Evolutionary conservation across 2,329 filamentous ascomycete species (phyloP), one percentile per base, ranked within the genome.

Genomic region (Aspergillus sp.): DNA sequence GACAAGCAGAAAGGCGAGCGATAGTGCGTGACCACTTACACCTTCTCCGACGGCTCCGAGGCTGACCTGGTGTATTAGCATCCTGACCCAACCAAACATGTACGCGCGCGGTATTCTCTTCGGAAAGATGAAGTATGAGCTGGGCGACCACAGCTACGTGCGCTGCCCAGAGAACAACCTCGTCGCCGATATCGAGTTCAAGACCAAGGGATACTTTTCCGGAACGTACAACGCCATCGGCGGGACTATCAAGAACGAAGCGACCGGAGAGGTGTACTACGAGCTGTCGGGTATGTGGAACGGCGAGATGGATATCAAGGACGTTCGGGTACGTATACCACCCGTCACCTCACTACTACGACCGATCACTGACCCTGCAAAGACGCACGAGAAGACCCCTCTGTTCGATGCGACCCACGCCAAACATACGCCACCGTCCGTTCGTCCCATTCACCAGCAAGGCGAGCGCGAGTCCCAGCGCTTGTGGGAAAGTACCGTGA

Each of bases 101-200:
- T 99, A 99, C 71, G 94, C 93, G 19, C 85, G 94, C 57, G 93
- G 94, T 32, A 97, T 99, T 55, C 79, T 99, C 7, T 97, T 99
- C 66, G 94, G 94, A 45, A 97, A 97, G 73, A 97, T 99, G 94
- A 97, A 97, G 73, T 99, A 97, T 73, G 94, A 99, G 76, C 84
- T 99, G 6, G 94, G 93, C 58, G 93, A 97, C 70, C 92, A 96
- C 76, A 96, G 92, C 70, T 90, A 91, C 64, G 89, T 99, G 17
- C 84, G 87, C 60, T 97, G 94, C 71, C 91, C 93, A 0, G 93
- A 97, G 70, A 83, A 91, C 16, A 87, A 91, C 53, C 80, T 99
- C 16, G 83, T 86, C 21, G 93, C 91, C 55, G 93, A 99, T 69
- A 86, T 99, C 56, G 94, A 99, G 61, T 99, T 99, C 82, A 97